Base-by-base conservation (phyloP, 2,329 filamentous ascomycete genomes). In the Stachybotrys echinatus region DNA sequence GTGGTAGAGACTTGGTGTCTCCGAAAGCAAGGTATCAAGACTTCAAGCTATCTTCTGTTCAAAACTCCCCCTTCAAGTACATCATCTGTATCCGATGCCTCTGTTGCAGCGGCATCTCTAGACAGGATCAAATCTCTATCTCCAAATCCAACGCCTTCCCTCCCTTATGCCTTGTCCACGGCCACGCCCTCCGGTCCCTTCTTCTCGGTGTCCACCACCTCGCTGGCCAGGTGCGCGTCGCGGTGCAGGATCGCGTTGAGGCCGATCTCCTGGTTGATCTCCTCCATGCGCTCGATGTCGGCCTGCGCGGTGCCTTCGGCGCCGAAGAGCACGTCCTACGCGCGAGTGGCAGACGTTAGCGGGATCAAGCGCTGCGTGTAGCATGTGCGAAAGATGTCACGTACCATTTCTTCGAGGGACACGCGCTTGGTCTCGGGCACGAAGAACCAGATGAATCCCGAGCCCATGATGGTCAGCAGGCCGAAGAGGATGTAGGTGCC, bases 401-500 rank as follows among this genome's bases (percentile, higher is more conserved):
- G 39, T 55, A 77, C 81, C 71, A 87, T 81, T 58, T 86, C 83
- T 57, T 87, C 84, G 0, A 87, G 71, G 0, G 80, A 80, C 2
- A 85, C 64, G 0, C 81, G 73, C 61, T 84, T 85, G 0, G 83
- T 86, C 64, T 87, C 83, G 0, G 82, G 83, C 3, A 84, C 83
- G 57, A 82, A 75, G 60, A 83, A 81, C 69, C 77, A 86, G 42
- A 85, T 77, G 43, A 83, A 81, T 0, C 66, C 75, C 0, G 82
- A 83, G 3, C 84, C 85, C 0, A 84, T 54, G 49, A 78, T 81
- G 0, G 81, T 87, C 17, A 89, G 55, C 0, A 84, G 50, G 0
- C 85, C 85, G 51, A 89, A 89, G 14, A 89, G 69, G 49, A 90
- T 81, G 52, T 87, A 89, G 0, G 87, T 88, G 14, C 86, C 86